Conservation (phyloP, 2,329 filamentous ascomycete genomes). For the Scytalidium lignicola region DNA sequence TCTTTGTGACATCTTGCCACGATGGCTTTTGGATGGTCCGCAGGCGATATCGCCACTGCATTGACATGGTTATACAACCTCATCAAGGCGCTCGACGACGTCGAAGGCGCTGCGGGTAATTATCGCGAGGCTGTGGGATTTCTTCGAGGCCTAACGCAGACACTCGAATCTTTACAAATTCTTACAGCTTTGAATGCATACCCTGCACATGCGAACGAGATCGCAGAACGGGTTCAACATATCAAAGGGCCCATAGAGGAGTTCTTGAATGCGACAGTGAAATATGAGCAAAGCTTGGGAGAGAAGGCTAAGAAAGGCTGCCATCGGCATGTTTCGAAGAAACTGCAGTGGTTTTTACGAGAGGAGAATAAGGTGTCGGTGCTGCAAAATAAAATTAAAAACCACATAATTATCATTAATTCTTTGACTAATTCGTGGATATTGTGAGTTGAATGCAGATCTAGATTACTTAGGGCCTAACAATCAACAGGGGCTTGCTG, state of each 20-base stretch:
- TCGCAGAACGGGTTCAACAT: slow-evolving; percentile 2
- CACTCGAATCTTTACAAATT: slow-evolving; percentile 7
- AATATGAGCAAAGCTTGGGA: slow-evolving; percentile 10
- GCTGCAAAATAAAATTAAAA: slow-evolving; percentile 3
- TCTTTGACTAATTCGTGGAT: slow-evolving; percentile 3
- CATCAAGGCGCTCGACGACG: slow-evolving; percentile 5
- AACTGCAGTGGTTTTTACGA: slow-evolving; percentile 2
- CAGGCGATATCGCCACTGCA: slow-evolving; percentile 6
- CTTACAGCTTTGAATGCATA: slow-evolving; percentile 6
- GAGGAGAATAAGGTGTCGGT: slow-evolving; percentile 2
- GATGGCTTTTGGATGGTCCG: slow-evolving; percentile 10
- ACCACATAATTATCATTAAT: slow-evolving; percentile 5
- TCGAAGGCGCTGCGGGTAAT: slow-evolving; percentile 6
- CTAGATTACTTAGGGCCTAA: too few species aligned
- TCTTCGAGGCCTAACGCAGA: slow-evolving; percentile 5
- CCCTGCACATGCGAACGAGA: slow-evolving; percentile 6
- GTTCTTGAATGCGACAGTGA: slow-evolving; percentile 2
- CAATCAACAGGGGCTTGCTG: too few species aligned
- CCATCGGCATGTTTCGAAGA: slow-evolving; percentile 4
- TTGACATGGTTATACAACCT: slow-evolving; percentile 3
- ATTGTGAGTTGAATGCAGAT: too few species aligned
- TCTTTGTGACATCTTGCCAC: too few species aligned
- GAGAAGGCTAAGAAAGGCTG: not conserved
- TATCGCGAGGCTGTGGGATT: slow-evolving; percentile 10
- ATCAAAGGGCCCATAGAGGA: slow-evolving; percentile 7